Evolutionary conservation across 306 rosid species (phyloP).

Genomic region (Biancaea sappan): DNA sequence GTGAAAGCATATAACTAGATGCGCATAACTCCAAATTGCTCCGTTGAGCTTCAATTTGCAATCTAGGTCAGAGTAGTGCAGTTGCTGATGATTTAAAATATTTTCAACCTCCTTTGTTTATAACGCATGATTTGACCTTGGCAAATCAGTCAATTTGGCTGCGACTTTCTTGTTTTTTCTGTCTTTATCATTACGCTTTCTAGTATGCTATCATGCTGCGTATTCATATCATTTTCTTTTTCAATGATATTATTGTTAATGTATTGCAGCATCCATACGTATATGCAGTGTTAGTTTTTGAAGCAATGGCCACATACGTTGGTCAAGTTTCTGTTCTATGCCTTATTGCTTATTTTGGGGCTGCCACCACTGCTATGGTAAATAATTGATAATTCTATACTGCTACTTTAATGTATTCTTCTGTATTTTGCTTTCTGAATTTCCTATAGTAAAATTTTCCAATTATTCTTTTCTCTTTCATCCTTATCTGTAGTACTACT

Average conservation of each 20-base stretch:
- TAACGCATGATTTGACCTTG: background rate
- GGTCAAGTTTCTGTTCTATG: constrained; percentile 66
- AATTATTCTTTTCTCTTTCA: background rate
- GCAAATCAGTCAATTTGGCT: too few species aligned
- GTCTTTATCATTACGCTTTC: too few species aligned
- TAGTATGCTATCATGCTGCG: too few species aligned
- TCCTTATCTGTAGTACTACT: background rate
- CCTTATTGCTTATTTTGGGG: constrained; percentile 61
- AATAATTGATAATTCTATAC: background rate
- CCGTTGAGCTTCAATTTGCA: too few species aligned
- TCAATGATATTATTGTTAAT: background rate
- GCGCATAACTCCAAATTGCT: background rate
- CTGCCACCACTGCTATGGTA: constrained; percentile 70
- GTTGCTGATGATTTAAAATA: too few species aligned
- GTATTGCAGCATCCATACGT: constrained; percentile 60
- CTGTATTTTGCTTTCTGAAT: background rate
- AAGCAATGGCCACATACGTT: constrained; percentile 60
- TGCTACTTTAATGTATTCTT: too few species aligned
- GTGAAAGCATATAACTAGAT: background rate
- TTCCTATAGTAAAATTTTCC: too few species aligned
- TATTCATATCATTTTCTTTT: too few species aligned
- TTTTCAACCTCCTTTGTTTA: too few species aligned
- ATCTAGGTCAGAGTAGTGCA: too few species aligned
- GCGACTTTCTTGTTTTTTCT: background rate
- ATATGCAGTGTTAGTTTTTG: constrained; percentile 59